phyloP scores from a whole-genome alignment of 1,284 basidiomycete species.

The Cryptococcus sp. region DNA sequence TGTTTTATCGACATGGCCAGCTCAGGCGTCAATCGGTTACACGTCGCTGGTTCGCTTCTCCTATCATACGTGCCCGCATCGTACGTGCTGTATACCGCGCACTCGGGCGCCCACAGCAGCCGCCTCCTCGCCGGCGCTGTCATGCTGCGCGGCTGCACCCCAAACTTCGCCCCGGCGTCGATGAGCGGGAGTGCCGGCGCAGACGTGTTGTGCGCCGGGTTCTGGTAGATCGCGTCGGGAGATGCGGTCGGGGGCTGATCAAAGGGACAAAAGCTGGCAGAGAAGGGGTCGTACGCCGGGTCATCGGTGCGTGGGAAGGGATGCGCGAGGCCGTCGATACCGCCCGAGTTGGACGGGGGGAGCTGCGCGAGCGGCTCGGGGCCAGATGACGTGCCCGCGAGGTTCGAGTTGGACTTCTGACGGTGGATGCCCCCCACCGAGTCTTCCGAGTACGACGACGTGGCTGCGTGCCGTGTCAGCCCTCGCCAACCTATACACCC shows the following conservation, averaged over 20 bases:
- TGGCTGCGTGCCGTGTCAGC: constrained; percentile 29
- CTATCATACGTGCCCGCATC: constrained; percentile 86
- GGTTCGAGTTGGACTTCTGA: constrained; percentile 67
- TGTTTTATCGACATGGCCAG: constrained; percentile 95
- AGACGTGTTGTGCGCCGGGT: constrained; percentile 55
- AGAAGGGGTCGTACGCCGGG: constrained; percentile 51
- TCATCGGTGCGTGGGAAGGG: constrained; percentile 16
- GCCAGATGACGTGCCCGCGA: constrained; percentile 59
- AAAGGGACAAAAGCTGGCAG: constrained; percentile 55
- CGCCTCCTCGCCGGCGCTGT: constrained; percentile 55
- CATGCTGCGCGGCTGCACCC: constrained; percentile 24
- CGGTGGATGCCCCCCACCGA: constrained; percentile 44
- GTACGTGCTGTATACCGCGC: constrained; percentile 95
- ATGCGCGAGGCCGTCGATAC: constrained; percentile 74
- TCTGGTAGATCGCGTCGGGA: constrained; percentile 20
- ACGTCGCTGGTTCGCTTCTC: constrained; percentile 91
- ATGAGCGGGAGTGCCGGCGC: constrained; percentile 73
- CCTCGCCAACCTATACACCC: background rate
- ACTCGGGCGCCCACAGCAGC: constrained; percentile 81
- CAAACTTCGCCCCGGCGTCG: constrained; percentile 50
- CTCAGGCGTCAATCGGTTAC: constrained; percentile 90
- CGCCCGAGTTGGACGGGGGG: constrained; percentile 65
- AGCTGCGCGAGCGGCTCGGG: constrained; percentile 71
- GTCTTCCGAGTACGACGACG: constrained; percentile 13
- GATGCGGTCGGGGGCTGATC: constrained; percentile 18